Base-by-base conservation (phyloP, 352 stramenopile genomes). In the Discostella stelligera region DNA sequence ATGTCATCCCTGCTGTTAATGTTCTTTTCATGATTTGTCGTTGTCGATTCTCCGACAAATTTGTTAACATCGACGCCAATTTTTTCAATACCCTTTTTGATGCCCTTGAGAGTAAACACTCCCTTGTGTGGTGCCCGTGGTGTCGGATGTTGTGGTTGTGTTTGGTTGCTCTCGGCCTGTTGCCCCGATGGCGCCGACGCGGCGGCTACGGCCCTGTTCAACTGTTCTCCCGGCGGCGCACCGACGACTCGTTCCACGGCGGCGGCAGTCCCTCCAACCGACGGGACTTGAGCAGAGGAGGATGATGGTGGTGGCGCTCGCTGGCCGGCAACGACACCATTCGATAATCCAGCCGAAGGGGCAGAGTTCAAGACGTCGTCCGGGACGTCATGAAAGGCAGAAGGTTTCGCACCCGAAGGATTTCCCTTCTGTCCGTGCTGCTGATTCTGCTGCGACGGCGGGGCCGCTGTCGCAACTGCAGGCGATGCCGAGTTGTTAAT, bases 61-160 rank as follows among this genome's bases (percentile, higher is more conserved):
- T 61, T 61, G 18, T 46, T 58, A 11, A 77, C 30, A 50, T 75
- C 65, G 11, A 48, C 58, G 9, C 68, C 63, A 52, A 83, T 74
- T 53, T 79, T 83, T 68, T 83, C 68, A 39, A 83, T 71, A 18
- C 75, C 54, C 63, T 84, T 84, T 59, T 68, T 72, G 10, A 84
- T 84, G 7, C 71, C 71, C 62, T 77, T 84, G 65, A 84, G 54
- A 41, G 27, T 80, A 27, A 77, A 77, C 41, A 30, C 61, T 2
- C 32, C 53, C 63, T 76, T 68, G 13, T 53, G 18, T 14, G 2
- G 37, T 44, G 37, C 7, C 11, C 37, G 37, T 44, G 37, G 37
- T 44, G 37, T 44, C 11, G 53, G 53, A 16, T 37, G 30, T 21
- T 61, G 53, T 46, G 21, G 18, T 21, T 60, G 30, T 44, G 50